A percentile compares a stretch with the other conserved stretches of the same genome.
These are phyloP conservation scores for Geosmithia putterillii DNA, from an alignment of 2,329 filamentous ascomycete genomes.

Conservation along the genomic window DNA sequence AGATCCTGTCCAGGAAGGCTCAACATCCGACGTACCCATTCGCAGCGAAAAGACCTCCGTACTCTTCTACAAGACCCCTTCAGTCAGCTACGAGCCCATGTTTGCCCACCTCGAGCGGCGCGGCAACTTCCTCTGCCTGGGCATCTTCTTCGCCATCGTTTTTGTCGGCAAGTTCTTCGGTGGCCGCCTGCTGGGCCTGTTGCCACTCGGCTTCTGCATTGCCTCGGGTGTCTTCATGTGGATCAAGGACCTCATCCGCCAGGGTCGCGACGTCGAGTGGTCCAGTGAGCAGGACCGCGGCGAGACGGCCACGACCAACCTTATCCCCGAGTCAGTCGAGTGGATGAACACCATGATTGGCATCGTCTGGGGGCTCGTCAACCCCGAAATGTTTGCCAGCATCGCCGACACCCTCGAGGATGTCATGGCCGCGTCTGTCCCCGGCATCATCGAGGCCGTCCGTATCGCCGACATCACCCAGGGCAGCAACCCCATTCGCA, in stretches of 20 bases:
- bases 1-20: conserved; percentile 68
- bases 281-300: conserved; percentile 74
- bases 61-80: conserved; percentile 87
- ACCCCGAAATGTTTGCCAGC: conserved; percentile 87
- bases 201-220: conserved; percentile 61
- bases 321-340: conserved; percentile 85
- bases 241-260: conserved; percentile 76
- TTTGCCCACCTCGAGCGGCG: conserved; percentile 64
- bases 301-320: conserved; percentile 72
- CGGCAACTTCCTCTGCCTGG: conserved; percentile 57
- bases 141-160: conserved; percentile 61
- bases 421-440: conserved; percentile 93
- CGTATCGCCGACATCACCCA: conserved; percentile 92
- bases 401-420: conserved; percentile 78
- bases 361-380: conserved; percentile 81
- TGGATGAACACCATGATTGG: conserved; percentile 90
- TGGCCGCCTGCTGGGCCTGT: conserved; percentile 61
- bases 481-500: conserved; percentile 78
- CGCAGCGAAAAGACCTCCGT: conserved; percentile 95
- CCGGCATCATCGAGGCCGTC: conserved; percentile 84
- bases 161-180: conserved; percentile 71
- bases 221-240: conserved; percentile 75
- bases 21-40: conserved; percentile 88
- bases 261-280: conserved; percentile 79
- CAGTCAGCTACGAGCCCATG: conserved; percentile 81